phyloP scores from a whole-genome alignment of 495 filamentous ascomycete species.

The Barbatosphaeria neglecta region DNA sequence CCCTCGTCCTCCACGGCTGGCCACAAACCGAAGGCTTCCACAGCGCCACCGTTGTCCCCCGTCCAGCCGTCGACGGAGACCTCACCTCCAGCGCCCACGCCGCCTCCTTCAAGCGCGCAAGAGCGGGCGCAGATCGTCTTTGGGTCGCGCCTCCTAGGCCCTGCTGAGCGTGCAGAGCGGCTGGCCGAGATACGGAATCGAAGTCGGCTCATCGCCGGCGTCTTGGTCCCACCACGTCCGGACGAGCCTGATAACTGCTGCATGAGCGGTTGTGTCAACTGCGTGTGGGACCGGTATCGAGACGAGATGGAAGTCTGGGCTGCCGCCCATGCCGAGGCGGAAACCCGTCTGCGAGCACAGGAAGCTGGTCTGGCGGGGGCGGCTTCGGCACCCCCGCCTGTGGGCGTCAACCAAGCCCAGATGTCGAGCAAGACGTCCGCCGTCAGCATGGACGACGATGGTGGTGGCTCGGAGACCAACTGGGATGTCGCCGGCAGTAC shows the following conservation, averaged over 20 bases:
- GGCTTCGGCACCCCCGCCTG: slow-evolving; percentile 3
- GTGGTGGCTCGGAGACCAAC: slow-evolving; percentile 57
- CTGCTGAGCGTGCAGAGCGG: slow-evolving; percentile 50
- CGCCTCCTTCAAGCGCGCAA: slow-evolving; percentile 20
- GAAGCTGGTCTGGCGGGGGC: slow-evolving; percentile 6
- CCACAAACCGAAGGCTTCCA: slow-evolving; percentile 9
- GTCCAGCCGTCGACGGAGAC: slow-evolving; percentile 19
- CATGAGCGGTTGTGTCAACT: slow-evolving; percentile 97
- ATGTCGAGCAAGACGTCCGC: slow-evolving; percentile 11
- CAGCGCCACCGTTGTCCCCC: slow-evolving; percentile 20
- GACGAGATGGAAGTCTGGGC: slow-evolving; percentile 91
- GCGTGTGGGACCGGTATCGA: slow-evolving; percentile 85
- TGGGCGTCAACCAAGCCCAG: not conserved
- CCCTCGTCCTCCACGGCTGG: not conserved
- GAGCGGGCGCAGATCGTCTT: slow-evolving; percentile 63
- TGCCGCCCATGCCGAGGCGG: slow-evolving; percentile 42
- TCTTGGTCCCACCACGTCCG: slow-evolving; percentile 70
- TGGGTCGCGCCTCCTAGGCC: slow-evolving; percentile 57
- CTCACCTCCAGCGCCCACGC: slow-evolving; percentile 10
- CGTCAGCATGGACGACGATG: slow-evolving; percentile 69
- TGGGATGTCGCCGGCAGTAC: slow-evolving; percentile 39
- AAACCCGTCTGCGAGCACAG: slow-evolving; percentile 23
- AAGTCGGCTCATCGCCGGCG: slow-evolving; percentile 58
- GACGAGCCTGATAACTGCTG: slow-evolving; percentile 96
- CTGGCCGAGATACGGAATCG: slow-evolving; percentile 42